Percentiles rank a stretch among this genome's conserved stretches.
phyloP scores from a whole-genome alignment of 352 stramenopile genomes.

The Globisporangium nunn region DNA sequence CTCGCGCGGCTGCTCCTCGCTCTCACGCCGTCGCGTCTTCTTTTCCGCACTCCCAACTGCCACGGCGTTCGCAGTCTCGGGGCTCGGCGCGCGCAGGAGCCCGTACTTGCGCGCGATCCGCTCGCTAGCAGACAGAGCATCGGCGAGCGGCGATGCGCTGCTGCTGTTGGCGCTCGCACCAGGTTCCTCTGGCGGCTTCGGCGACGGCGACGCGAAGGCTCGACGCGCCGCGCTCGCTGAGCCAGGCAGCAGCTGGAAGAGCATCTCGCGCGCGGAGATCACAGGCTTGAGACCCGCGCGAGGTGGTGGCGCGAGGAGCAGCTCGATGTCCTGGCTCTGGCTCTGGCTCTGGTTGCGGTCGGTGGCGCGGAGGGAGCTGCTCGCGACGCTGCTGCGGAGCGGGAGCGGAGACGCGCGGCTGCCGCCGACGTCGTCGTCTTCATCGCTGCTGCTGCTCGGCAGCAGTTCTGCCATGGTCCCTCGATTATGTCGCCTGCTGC shows the following conservation, averaged over 20 bases:
- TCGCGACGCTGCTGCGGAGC: neutral
- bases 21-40: neutral
- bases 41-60: too few species aligned
- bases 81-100: conserved; percentile 18
- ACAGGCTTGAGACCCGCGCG: conserved; percentile 23
- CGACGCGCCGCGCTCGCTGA: neutral
- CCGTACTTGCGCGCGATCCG: conserved; percentile 61
- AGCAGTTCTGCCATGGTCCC: conserved; percentile 51
- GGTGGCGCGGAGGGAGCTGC: neutral
- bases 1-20: neutral
- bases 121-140: conserved; percentile 28
- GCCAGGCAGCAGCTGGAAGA: conserved; percentile 38
- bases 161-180: too few species aligned
- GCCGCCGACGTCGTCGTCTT: neutral
- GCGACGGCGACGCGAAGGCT: neutral
- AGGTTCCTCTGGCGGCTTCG: neutral
- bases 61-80: neutral
- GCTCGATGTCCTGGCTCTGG: conserved; percentile 1
- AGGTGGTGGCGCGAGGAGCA: conserved; percentile 2
- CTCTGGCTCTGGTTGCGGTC: conserved; percentile 8
- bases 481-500: too few species aligned
- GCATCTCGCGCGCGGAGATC: conserved; percentile 52
- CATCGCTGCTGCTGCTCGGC: conserved; percentile 53
- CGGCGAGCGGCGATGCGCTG: neutral
- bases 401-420: neutral